Evolutionary conservation across 768 basidiomycete species (phyloP).

Genomic region (Ramaria sp.): DNA sequence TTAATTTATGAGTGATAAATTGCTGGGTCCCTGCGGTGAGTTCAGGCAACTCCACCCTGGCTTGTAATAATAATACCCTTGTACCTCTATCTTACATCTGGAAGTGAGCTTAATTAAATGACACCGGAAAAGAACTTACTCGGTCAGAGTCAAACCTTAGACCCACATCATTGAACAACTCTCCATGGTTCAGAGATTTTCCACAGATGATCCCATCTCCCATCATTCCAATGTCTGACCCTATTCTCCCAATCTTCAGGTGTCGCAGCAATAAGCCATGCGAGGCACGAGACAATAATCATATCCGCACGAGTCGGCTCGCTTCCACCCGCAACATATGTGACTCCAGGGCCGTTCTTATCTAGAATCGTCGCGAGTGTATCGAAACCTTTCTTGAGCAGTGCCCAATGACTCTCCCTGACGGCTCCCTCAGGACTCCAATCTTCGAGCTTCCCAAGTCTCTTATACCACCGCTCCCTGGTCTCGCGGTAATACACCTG

Average conservation of each 20-base stretch:
- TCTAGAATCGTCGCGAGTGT: conserved; percentile 53
- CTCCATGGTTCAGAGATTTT: conserved; percentile 19
- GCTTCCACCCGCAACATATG: conserved; percentile 46
- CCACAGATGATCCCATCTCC: conserved; percentile 52
- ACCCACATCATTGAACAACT: not conserved
- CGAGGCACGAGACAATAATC: conserved; percentile 54
- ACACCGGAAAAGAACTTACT: no score
- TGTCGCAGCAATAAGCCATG: conserved; percentile 66
- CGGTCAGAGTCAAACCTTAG: no score
- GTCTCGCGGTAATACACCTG: conserved; percentile 37
- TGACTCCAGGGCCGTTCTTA: conserved; percentile 35
- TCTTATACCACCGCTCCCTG: conserved; percentile 22
- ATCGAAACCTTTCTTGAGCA: conserved; percentile 46
- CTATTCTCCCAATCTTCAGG: conserved; percentile 63
- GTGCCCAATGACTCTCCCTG: conserved; percentile 5
- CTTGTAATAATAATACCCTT: no score
- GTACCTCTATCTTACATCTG: no score
- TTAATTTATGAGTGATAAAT: no score
- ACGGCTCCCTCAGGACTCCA: conserved; percentile 12
- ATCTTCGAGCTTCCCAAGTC: conserved; percentile 26
- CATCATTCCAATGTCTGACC: conserved; percentile 59
- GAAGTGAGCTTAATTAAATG: no score
- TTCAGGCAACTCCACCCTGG: no score
- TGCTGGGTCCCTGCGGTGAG: no score
- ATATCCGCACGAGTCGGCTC: conserved; percentile 71